Base-by-base conservation (phyloP, 331 rosid genomes). In the Saraca asoca region DNA sequence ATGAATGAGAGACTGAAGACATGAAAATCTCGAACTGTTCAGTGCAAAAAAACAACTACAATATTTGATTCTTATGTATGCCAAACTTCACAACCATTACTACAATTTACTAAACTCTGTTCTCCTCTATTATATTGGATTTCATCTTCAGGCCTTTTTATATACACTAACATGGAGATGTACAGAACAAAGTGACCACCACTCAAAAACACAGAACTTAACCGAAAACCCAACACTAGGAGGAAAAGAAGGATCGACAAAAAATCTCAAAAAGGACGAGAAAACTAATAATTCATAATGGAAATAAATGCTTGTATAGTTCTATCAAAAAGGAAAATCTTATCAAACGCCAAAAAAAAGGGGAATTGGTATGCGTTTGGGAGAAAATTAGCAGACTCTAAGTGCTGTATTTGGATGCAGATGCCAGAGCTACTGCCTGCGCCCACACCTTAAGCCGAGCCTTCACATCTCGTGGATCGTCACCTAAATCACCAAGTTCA, bases 371-470 rank as follows among this genome's bases (percentile, higher is more conserved):
- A 66, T 17, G 18, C 24, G 68, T 45, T 35, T 24, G 14, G 2
- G 50, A 58, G 42, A 39, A 50, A 75, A 68, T 62, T 18, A 45
- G 43, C 64, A 12, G 38, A 38, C 4, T 9, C 10, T 9, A 84
- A 53, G 66, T 46, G 74, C 69, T 18, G 13, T 75, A 82, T 81
- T 74, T 78, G 35, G 91, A 69, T 9, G 96, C 38, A 50, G 97
- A 88, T n/a, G 81, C 97, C 18, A 88, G 62, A 14, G 95, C 97
- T 35, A 91, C 97, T 0, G 90, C 97, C 53, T 88, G 97, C 5
- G 97, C 97, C 97, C 97, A 91, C 52, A 81, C 90, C 77, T 83
- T 88, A 58, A 91, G 96, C 18, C 97, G 76, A 39, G 97, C 96
- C 90, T 91, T 91, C 79, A 91, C 94, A 31, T 91, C 88, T 52